Conservation (phyloP, 768 basidiomycete species). For the Suillus alpinus region DNA sequence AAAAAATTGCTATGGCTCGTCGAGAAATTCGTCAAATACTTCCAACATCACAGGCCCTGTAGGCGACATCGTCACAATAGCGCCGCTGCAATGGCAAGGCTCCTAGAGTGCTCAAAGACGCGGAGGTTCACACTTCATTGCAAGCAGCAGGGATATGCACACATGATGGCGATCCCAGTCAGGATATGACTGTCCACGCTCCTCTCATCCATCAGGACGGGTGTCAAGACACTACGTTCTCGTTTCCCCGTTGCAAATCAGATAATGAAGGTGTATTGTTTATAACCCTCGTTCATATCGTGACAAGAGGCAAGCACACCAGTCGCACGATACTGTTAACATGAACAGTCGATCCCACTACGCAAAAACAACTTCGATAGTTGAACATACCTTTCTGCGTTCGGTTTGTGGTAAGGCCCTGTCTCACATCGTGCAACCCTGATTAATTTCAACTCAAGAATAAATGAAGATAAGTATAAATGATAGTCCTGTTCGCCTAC, state of each 20-base stretch:
- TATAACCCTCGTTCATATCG: background rate
- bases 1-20: conserved; percentile 50
- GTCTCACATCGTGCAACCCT: background rate
- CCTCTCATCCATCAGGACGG: background rate
- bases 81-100: too few relatives aligned
- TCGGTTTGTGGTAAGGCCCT: background rate
- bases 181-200: background rate
- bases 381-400: background rate
- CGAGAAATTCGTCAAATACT: conserved; percentile 64
- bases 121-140: background rate
- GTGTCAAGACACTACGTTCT: background rate
- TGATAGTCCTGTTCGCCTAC: conserved; percentile 16
- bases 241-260: background rate
- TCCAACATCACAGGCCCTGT: conserved; percentile 26
- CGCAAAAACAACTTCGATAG: background rate
- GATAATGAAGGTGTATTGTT: background rate
- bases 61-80: background rate
- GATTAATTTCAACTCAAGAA: background rate
- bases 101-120: background rate
- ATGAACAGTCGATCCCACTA: background rate
- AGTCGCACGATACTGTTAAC: background rate
- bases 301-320: background rate
- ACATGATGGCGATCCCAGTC: background rate
- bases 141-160: background rate
- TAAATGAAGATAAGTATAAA: conserved; percentile 35